A percentile compares a stretch with the other conserved stretches of the same genome.
phyloP scores from a whole-genome alignment of 805 yeast genomes.

The Schwanniomyces pseudopolymorphus region DNA sequence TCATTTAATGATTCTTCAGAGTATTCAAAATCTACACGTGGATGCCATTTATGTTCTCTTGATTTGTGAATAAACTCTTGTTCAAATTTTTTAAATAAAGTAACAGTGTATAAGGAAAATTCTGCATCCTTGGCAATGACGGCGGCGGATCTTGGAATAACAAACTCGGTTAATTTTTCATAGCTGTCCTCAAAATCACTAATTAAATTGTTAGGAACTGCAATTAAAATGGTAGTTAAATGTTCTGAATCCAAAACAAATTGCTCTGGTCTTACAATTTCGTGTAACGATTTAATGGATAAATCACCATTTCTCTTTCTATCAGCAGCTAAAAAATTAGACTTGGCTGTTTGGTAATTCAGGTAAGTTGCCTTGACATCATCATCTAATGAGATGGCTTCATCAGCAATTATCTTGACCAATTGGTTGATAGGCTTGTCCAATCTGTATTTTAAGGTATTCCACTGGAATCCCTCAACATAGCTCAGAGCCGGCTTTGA shows the following conservation, averaged over 20 bases:
- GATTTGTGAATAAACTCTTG: slow-evolving; percentile 66
- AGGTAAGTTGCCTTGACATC: slow-evolving; percentile 81
- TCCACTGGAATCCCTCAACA: slow-evolving; percentile 82
- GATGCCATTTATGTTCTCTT: slow-evolving; percentile 86
- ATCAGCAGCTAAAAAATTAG: slow-evolving; percentile 83
- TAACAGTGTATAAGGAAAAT: slow-evolving; percentile 69
- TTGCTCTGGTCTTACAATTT: slow-evolving; percentile 78
- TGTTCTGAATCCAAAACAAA: slow-evolving; percentile 86
- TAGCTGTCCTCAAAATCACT: slow-evolving; percentile 65
- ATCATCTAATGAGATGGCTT: slow-evolving; percentile 77
- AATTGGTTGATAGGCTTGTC: slow-evolving; percentile 82
- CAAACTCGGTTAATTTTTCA: slow-evolving; percentile 76
- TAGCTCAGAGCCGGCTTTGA: slow-evolving; percentile 57
- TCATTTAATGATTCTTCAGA: slow-evolving; percentile 73
- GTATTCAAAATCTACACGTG: slow-evolving; percentile 82
- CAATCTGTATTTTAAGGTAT: slow-evolving; percentile 77
- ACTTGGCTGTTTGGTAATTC: slow-evolving; percentile 76
- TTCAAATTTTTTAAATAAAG: slow-evolving; percentile 79
- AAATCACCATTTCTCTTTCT: slow-evolving; percentile 92
- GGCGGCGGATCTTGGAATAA: slow-evolving; percentile 88
- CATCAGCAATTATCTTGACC: slow-evolving; percentile 66
- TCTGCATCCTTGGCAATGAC: slow-evolving; percentile 72
- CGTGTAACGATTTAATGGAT: slow-evolving; percentile 86
- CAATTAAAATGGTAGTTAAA: slow-evolving; percentile 80
- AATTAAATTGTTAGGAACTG: slow-evolving; percentile 71